phyloP scores from a whole-genome alignment of 257 asterid species.

The Scutellaria barbata region DNA sequence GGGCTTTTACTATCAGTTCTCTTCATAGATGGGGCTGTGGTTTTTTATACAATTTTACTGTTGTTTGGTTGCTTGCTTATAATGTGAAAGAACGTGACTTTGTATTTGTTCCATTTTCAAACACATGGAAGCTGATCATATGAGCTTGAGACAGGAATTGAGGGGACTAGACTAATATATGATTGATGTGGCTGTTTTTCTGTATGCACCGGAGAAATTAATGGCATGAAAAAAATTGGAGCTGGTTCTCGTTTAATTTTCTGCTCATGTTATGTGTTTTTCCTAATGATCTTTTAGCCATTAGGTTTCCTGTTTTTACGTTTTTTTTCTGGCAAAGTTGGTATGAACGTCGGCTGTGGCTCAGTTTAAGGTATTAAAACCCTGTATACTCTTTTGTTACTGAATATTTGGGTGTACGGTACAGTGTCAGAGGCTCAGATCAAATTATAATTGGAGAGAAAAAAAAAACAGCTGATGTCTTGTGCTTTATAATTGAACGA shows the following conservation, averaged over 20 bases:
- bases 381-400: neutral
- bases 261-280: neutral
- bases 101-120: too few relatives aligned
- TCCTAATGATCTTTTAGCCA: neutral
- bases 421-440: neutral
- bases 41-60: neutral
- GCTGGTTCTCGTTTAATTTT: neutral
- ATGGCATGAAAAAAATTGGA: neutral
- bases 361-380: slow-evolving; percentile 13
- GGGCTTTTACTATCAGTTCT: neutral
- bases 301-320: neutral
- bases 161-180: neutral
- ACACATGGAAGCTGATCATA: too few relatives aligned
- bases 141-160: neutral
- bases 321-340: neutral
- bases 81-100: neutral
- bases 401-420: slow-evolving; percentile 11
- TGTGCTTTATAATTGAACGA: slow-evolving; percentile 6
- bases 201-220: neutral
- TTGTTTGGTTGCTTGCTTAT: neutral
- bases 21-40: neutral
- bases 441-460: slow-evolving; percentile 2
- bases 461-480: neutral
- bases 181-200: neutral
- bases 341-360: neutral